phyloP scores from a whole-genome alignment of 1,284 basidiomycete genomes.

The Sporisorium exsertum region DNA sequence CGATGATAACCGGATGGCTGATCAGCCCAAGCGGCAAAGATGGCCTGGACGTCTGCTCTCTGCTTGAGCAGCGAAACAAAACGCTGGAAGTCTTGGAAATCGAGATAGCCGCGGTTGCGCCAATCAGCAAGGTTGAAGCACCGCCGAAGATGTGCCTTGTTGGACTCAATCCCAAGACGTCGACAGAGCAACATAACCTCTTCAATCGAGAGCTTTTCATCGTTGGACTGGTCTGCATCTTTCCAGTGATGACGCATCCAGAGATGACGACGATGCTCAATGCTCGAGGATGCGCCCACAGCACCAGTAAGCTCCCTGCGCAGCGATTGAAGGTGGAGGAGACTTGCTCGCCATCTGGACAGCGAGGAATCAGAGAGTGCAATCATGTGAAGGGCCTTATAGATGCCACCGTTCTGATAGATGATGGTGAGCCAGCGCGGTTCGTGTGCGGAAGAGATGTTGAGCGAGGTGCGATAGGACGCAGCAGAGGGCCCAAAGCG shows the following conservation, averaged over 20 bases:
- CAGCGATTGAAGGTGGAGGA: conserved; percentile 70
- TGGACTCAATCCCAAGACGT: conserved; percentile 79
- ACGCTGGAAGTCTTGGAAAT: conserved; percentile 84
- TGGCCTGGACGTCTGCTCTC: conserved; percentile 80
- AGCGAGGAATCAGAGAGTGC: conserved; percentile 80
- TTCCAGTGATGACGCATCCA: conserved; percentile 89
- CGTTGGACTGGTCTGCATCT: conserved; percentile 75
- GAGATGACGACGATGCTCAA: conserved; percentile 77
- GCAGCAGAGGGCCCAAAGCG: conserved; percentile 81
- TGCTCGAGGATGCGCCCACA: conserved; percentile 55
- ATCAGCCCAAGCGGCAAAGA: conserved; percentile 62
- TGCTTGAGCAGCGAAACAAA: conserved; percentile 88
- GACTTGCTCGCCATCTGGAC: conserved; percentile 72
- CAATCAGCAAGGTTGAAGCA: conserved; percentile 83
- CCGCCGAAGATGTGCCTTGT: conserved; percentile 75
- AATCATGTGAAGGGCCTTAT: conserved; percentile 92
- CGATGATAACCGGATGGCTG: conserved; percentile 11
- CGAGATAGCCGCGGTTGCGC: conserved; percentile 77
- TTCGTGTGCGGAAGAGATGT: conserved; percentile 71
- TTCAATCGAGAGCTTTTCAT: conserved; percentile 78
- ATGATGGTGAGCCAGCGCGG: conserved; percentile 81
- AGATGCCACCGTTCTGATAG: conserved; percentile 80
- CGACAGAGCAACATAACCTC: conserved; percentile 82
- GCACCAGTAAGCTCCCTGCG: conserved; percentile 57
- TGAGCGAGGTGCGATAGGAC: conserved; percentile 82